Conservation (phyloP, 352 stramenopile genomes). For the Globisporangium okanoganense region DNA sequence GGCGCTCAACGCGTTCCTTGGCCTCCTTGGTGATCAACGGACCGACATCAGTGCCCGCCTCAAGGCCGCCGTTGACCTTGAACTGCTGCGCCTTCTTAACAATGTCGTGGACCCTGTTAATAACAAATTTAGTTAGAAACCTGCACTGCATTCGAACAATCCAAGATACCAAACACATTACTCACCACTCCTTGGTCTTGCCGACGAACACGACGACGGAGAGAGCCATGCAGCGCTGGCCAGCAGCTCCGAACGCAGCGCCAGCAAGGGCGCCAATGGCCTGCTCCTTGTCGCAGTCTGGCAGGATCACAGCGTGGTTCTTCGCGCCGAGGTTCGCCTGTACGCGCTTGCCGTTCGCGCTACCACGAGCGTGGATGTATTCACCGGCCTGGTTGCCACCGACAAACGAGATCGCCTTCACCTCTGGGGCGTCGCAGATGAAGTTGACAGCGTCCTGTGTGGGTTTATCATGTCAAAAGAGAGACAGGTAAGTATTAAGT, state of each 20-base stretch:
- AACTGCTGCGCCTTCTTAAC: conserved; percentile 87
- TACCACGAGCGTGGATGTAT: conserved; percentile 91
- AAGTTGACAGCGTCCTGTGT: conserved; percentile 91
- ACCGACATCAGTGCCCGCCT: conserved; percentile 69
- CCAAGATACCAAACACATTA: neutral
- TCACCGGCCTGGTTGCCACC: conserved; percentile 91
- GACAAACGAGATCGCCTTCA: conserved; percentile 97
- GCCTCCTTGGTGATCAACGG: conserved; percentile 90
- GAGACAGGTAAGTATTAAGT: neutral
- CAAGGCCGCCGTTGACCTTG: conserved; percentile 88
- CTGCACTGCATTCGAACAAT: conserved; percentile 4
- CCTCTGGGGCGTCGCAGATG: conserved; percentile 92
- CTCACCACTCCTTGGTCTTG: conserved; percentile 85
- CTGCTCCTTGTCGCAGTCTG: conserved; percentile 91
- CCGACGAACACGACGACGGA: conserved; percentile 95
- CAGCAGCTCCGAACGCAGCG: conserved; percentile 95
- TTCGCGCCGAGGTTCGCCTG: conserved; percentile 97
- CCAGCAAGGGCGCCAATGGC: conserved; percentile 85
- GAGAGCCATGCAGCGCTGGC: conserved; percentile 98
- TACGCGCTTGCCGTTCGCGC: conserved; percentile 91
- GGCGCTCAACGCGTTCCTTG: conserved; percentile 82
- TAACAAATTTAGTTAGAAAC: neutral
- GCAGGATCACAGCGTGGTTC: conserved; percentile 97
- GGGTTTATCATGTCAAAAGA: conserved; percentile 12
- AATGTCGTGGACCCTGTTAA: conserved; percentile 78